phyloP scores from a whole-genome alignment of 2,329 filamentous ascomycete species.

The Penicillium sp. region DNA sequence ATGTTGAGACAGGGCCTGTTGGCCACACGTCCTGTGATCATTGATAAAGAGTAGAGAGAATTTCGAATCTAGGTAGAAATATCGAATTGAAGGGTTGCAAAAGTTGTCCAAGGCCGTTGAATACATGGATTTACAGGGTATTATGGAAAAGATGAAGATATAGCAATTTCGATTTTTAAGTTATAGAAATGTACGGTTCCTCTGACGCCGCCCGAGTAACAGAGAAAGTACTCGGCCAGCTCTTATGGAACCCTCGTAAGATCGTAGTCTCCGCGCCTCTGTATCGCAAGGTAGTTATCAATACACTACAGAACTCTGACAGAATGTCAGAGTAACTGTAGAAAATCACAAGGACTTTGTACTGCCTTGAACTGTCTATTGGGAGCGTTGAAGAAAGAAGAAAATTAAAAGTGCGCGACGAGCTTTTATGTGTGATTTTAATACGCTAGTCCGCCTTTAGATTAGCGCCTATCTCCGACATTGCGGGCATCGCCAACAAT shows the following conservation, averaged over 20 bases:
- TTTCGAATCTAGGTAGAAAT: too few relatives aligned
- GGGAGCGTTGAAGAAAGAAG: conserved; percentile 62
- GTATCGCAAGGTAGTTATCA: conserved; percentile 65
- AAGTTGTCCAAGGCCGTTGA: too few relatives aligned
- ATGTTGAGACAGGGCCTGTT: too few relatives aligned
- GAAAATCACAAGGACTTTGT: conserved; percentile 48
- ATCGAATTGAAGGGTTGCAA: too few relatives aligned
- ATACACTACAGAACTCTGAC: conserved; percentile 56
- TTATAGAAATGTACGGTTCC: conserved; percentile 62
- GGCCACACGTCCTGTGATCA: too few relatives aligned
- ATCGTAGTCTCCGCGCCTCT: conserved; percentile 57
- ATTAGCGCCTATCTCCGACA: conserved; percentile 8
- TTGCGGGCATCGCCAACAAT: conserved; percentile 11
- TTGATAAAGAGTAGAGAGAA: too few relatives aligned
- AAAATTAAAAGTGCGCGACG: conserved; percentile 15
- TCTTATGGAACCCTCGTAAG: conserved; percentile 63
- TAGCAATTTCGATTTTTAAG: too few relatives aligned
- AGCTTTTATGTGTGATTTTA: conserved; percentile 21
- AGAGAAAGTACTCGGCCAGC: conserved; percentile 64
- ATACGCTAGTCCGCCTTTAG: conserved; percentile 30
- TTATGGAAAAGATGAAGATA: too few relatives aligned
- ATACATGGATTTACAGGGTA: too few relatives aligned
- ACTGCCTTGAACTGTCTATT: conserved; percentile 81
- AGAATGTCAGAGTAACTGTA: conserved; percentile 66
- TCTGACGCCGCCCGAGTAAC: conserved; percentile 84